These are phyloP conservation scores for Cyclospora cayetanensis DNA, from an alignment of 169 alveolate genomes.

Conservation along the genomic window DNA sequence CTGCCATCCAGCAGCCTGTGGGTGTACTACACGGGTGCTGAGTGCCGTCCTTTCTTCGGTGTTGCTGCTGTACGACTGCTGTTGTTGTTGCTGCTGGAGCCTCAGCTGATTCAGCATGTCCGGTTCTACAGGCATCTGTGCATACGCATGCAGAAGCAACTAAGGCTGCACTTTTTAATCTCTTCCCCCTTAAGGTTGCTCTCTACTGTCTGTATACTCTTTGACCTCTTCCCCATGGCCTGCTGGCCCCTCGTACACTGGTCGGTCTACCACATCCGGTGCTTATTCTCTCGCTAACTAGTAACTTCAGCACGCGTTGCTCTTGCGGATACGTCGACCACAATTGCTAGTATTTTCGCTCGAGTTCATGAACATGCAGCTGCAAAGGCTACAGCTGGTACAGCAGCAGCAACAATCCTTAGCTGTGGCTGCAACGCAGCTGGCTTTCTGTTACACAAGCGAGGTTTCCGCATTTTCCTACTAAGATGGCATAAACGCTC, in stretches of 20 bases:
- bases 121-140: not conserved
- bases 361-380: not conserved
- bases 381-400: not conserved
- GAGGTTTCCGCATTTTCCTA: too few species aligned
- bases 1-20: not conserved
- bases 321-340: not conserved
- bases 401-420: not conserved
- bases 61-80: constrained; percentile 7
- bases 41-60: not conserved
- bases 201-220: not conserved
- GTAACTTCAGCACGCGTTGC: not conserved
- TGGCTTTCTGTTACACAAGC: too few species aligned
- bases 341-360: not conserved
- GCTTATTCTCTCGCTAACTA: not conserved
- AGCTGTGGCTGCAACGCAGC: too few species aligned
- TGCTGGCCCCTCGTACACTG: constrained; percentile 10
- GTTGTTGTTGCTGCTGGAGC: constrained; percentile 12
- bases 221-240: constrained; percentile 25
- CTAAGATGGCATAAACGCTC: too few species aligned
- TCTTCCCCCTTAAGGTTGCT: not conserved
- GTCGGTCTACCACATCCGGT: not conserved
- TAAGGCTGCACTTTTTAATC: not conserved
- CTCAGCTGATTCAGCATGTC: not conserved
- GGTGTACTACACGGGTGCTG: not conserved
- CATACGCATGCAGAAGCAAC: not conserved